Evolutionary conservation across 2,329 filamentous ascomycete genomes (phyloP), one percentile per base, ranked within the genome.

Genomic region (Magnaporthiopsis rhizophila): DNA sequence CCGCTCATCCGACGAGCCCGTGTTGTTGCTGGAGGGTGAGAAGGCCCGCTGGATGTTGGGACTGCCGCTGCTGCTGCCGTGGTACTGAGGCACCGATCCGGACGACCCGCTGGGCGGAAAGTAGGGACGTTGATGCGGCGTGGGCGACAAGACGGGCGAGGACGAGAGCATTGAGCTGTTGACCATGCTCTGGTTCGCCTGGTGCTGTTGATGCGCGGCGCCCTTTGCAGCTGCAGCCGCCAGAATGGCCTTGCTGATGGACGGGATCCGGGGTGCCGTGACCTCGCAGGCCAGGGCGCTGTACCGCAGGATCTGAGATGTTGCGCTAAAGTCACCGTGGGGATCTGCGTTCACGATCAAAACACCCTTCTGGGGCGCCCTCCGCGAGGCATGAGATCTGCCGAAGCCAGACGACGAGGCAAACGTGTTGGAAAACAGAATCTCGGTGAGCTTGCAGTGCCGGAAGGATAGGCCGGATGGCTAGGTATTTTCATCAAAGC

Each of bases 321-420:
- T 99, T 15, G 95, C 92, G 72, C 98, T 98, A 80, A 93, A 97
- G 75, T 99, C 95, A 53, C 95, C 94, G 15, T 90, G 78, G 0
- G 95, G 91, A 71, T 99, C 94, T 3, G 94, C 95, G 0, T 94
- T 97, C 21, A 98, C 94, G 65, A 99, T 90, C 93, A 99, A 98
- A 70, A 96, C 87, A 1, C 89, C 93, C 71, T 90, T 93, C 73
- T 98, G 95, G 0, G 92, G 90, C 67, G 87, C 86, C 21, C 88
- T 86, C 18, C 82, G 75, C 72, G 68, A 80, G 66, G 64, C 73
- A 65, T 82, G 78, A 53, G 80, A 76, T n/a, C 68, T 70, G 59
- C 71, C 70, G 71, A 78, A 71, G 63, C 81, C 72, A 0, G 82
- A 53, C 18, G 45, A 74, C 0, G 89, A 90, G 67, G 83, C 92